A percentile compares a stretch with the other conserved stretches of the same genome.
Conservation (phyloP, 331 rosid species). For the Dryas integrifolia region DNA sequence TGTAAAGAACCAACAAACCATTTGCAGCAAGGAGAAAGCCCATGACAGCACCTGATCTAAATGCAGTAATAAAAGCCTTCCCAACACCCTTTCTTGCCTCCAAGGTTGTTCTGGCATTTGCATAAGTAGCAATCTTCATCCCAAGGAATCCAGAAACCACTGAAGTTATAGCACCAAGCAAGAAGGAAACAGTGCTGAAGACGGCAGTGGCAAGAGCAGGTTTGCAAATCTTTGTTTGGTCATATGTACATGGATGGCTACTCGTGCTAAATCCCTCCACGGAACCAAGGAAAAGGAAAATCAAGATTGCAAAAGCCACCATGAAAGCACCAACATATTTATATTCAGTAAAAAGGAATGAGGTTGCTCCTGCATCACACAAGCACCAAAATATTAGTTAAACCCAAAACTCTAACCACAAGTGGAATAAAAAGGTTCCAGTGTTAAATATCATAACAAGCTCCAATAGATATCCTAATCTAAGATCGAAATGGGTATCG, state of each 20-base stretch:
- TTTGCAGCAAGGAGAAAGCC: conserved; percentile 94
- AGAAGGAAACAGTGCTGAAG: conserved; percentile 75
- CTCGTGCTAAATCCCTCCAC: conserved; percentile 92
- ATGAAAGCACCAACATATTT: conserved; percentile 80
- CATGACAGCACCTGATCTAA: conserved; percentile 97
- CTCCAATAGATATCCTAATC: too few relatives aligned
- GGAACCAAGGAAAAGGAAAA: conserved; percentile 90
- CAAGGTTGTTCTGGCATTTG: conserved; percentile 90
- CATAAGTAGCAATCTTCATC: conserved; percentile 95
- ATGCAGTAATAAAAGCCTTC: conserved; percentile 84
- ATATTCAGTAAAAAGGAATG: conserved; percentile 81
- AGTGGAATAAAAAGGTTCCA: not conserved
- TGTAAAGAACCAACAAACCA: conserved; percentile 83
- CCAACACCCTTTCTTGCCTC: conserved; percentile 97
- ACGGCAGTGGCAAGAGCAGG: conserved; percentile 92
- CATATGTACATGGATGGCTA: conserved; percentile 58
- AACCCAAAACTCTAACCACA: conserved; percentile 4
- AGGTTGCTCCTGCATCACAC: conserved; percentile 77
- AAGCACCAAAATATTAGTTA: conserved; percentile 29
- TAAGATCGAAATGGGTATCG: too few relatives aligned
- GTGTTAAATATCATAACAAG: too few relatives aligned
- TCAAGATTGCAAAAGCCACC: conserved; percentile 80
- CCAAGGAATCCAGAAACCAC: conserved; percentile 93
- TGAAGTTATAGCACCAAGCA: conserved; percentile 87
- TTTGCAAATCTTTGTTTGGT: conserved; percentile 62